Evolutionary conservation across 2,329 filamentous ascomycete genomes (phyloP), one percentile per base, ranked within the genome.

Genomic region (Sclerotinia spermophila): DNA sequence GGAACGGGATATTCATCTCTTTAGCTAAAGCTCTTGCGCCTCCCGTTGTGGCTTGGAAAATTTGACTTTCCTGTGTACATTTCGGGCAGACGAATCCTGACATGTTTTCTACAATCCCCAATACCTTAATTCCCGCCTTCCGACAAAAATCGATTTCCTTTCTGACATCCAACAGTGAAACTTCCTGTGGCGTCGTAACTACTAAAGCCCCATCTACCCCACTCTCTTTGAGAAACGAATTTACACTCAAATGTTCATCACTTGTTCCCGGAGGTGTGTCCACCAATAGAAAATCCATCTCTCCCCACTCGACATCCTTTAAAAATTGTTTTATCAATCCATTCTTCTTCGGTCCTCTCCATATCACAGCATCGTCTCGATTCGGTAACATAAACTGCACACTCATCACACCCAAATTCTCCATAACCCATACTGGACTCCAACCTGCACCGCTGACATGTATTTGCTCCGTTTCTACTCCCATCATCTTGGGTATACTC

Each of bases 401-500:
- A 78, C 92, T 96, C 95, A 99, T 98, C 66, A 97, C 93, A 2
- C 91, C 92, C 5, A 99, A 84, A 77, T 98, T 99, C 77, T 98
- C 96, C 76, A 90, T 87, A 24, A 97, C 94, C 92, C 94, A 98
- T 21, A 98, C 95, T 0, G 96, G 96, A 78, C 91, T 93, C 96
- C 94, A 97, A 2, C 96, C 96, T 1, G 90, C 88, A 68, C 88
- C 91, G 79, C 90, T 96, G 68, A 97, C 89, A 80, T 99, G 96
- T 67, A 99, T 96, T 1, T 92, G 97, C 82, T 99, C 95, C 38
- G 89, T 84, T 81, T 97, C 94, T 1, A 97, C 95, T 45, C 96
- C 96, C 90, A 99, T 94, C 95, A 99, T 98, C 83, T 97, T 97
- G 30, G 96, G 96, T 77, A 99, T 97, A 74, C 90, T 93, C 0